These are phyloP conservation scores for Monotropa hypopitys DNA, from an alignment of 179 eudicot genomes.

Conservation along the genomic window DNA sequence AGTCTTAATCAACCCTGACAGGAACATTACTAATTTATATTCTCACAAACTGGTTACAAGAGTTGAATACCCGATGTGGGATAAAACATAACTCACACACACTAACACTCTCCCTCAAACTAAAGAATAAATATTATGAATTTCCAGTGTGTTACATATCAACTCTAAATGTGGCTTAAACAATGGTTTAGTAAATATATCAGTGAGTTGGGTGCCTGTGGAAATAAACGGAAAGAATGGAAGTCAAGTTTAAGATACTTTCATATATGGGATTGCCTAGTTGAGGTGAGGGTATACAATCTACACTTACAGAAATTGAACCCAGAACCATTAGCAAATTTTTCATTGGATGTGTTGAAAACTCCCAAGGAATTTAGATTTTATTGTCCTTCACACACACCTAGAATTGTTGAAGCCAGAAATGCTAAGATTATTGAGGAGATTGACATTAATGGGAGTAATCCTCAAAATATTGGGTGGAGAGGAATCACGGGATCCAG, in stretches of 20 bases:
- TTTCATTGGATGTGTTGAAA: not conserved
- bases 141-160: no score
- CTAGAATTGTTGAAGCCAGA: not conserved
- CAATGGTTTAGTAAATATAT: no score
- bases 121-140: no score
- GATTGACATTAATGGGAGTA: not conserved
- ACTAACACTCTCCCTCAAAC: no score
- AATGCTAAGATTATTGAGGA: not conserved
- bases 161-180: no score
- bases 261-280: not conserved
- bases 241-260: not conserved
- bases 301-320: not conserved
- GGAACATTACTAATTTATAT: no score
- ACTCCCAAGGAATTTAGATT: not conserved
- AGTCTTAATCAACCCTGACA: no score
- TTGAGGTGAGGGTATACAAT: not conserved
- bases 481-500: not conserved
- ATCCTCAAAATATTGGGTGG: not conserved
- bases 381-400: not conserved
- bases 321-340: not conserved
- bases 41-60: no score
- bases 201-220: no score
- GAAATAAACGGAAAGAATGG: not conserved
- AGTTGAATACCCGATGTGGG: no score
- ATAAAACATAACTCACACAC: no score